Conservation (phyloP, 208 protist genomes). For the Trypanosoma platydactyli region DNA sequence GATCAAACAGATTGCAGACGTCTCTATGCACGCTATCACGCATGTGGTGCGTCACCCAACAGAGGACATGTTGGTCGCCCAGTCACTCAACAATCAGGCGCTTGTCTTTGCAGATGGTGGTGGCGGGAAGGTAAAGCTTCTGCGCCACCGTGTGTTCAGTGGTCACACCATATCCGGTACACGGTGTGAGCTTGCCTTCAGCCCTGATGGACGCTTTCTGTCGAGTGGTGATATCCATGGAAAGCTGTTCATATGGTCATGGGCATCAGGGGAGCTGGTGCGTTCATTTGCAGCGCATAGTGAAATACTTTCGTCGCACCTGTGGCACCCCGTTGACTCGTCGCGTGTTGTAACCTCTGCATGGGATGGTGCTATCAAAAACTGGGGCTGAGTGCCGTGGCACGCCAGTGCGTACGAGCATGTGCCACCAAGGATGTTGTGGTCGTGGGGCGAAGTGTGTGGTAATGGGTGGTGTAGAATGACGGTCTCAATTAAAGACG, state of each 20-base stretch:
- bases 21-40: conserved; percentile 92
- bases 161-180: conserved; percentile 95
- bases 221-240: conserved; percentile 92
- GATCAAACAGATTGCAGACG: conserved; percentile 96
- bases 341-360: conserved; percentile 89
- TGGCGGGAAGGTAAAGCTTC: conserved; percentile 77
- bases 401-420: no score
- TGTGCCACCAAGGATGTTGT: no score
- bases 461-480: background rate
- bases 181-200: conserved; percentile 91
- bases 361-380: conserved; percentile 94
- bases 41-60: conserved; percentile 90
- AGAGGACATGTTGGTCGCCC: conserved; percentile 87
- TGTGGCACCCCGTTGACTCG: conserved; percentile 94
- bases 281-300: conserved; percentile 84
- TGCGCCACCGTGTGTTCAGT: conserved; percentile 85
- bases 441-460: no score
- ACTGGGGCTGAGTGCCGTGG: conserved; percentile 65
- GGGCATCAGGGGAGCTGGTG: conserved; percentile 82
- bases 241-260: conserved; percentile 95
- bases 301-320: conserved; percentile 84
- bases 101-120: conserved; percentile 86
- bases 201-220: conserved; percentile 90
- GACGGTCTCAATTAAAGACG: no score
- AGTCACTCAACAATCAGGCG: conserved; percentile 97